Evolutionary conservation across 208 protist species (phyloP).

Genomic region (Acanthamoeba pearcei): DNA sequence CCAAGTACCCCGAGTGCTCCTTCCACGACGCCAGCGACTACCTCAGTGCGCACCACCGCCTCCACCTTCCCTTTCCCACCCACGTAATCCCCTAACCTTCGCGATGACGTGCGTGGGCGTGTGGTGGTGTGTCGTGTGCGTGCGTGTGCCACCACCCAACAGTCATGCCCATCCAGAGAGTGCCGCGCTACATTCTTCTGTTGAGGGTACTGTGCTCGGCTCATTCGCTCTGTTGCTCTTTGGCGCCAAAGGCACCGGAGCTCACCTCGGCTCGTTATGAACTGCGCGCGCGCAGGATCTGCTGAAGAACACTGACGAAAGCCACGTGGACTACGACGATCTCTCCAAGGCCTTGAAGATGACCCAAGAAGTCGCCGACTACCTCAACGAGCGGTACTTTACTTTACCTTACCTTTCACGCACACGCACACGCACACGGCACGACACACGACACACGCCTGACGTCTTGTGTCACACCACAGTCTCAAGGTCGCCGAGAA

Average conservation of each 20-base stretch:
- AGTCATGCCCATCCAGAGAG: conserved; percentile 61
- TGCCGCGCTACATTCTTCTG: conserved; percentile 53
- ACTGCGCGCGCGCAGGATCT: neutral
- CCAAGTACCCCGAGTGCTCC: conserved; percentile 50
- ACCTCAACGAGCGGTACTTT: conserved; percentile 61
- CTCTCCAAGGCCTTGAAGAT: conserved; percentile 50
- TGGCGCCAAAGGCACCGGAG: neutral
- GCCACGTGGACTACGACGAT: conserved; percentile 60
- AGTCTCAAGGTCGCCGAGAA: conserved; percentile 54
- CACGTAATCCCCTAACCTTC: no score
- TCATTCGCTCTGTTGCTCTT: neutral
- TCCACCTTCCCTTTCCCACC: no score
- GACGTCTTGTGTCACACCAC: neutral
- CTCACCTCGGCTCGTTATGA: neutral
- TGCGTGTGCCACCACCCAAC: neutral
- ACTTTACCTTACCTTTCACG: neutral
- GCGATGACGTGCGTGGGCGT: no score
- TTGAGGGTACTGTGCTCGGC: neutral
- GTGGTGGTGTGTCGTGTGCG: no score
- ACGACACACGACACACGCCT: neutral
- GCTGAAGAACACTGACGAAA: conserved; percentile 50
- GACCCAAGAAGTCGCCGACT: conserved; percentile 43
- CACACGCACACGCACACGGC: neutral
- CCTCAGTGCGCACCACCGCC: neutral
- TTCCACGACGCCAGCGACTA: conserved; percentile 63